Evolutionary conservation across 805 yeast genomes (phyloP).

Genomic region (Lachancea sp.): DNA sequence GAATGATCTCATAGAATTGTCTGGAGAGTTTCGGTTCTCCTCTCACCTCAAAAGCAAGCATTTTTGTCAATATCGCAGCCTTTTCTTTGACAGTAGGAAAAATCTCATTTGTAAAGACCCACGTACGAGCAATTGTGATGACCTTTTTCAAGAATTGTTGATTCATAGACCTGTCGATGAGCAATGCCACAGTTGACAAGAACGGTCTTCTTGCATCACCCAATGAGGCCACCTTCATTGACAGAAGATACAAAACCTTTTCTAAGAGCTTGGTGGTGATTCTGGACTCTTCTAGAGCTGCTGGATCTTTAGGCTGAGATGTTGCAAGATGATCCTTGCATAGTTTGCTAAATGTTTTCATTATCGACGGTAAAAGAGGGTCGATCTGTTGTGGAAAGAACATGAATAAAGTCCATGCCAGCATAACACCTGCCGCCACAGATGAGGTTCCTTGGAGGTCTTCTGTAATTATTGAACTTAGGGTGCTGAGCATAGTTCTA

Average conservation of each 20-base stretch:
- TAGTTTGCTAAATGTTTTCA: slow-evolving; percentile 83
- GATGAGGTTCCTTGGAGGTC: slow-evolving; percentile 69
- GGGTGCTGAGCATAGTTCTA: slow-evolving; percentile 51
- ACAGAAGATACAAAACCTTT: slow-evolving; percentile 67
- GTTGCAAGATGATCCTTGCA: slow-evolving; percentile 79
- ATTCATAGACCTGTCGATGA: slow-evolving; percentile 83
- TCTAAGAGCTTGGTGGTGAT: slow-evolving; percentile 73
- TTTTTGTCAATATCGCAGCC: slow-evolving; percentile 86
- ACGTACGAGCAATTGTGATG: slow-evolving; percentile 67
- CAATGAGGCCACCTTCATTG: slow-evolving; percentile 73
- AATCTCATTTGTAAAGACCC: slow-evolving; percentile 85
- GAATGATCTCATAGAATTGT: slow-evolving; percentile 77
- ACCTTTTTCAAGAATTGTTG: slow-evolving; percentile 67
- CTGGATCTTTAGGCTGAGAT: slow-evolving; percentile 37
- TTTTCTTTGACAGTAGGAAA: slow-evolving; percentile 95
- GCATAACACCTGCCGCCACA: slow-evolving; percentile 80
- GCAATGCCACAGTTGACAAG: slow-evolving; percentile 75
- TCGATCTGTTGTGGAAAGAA: slow-evolving; percentile 71
- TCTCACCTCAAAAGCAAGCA: slow-evolving; percentile 86
- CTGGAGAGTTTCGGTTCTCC: slow-evolving; percentile 75
- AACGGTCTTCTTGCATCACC: slow-evolving; percentile 93
- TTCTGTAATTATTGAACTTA: slow-evolving; percentile 68
- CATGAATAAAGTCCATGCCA: slow-evolving; percentile 73
- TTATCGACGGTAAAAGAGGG: slow-evolving; percentile 63
- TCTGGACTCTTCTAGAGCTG: slow-evolving; percentile 60